These are phyloP conservation scores for Acer saccharum DNA, from an alignment of 345 rosid species.

Conservation along the genomic window DNA sequence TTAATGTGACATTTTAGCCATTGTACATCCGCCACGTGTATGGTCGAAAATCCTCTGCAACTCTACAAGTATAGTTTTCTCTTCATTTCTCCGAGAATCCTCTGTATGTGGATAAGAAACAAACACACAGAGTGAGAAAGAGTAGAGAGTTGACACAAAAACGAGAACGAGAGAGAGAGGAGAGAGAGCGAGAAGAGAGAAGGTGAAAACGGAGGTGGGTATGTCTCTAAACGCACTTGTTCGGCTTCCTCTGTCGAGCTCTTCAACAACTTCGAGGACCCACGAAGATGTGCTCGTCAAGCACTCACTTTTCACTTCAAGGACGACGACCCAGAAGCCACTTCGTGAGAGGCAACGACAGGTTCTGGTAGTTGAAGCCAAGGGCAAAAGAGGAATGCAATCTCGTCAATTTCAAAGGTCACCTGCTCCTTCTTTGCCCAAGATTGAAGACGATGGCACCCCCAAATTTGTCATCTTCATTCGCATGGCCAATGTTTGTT, in stretches of 20 bases:
- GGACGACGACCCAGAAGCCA: constrained; percentile 31
- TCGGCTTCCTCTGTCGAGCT: constrained; percentile 61
- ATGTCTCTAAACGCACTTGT: constrained; percentile 72
- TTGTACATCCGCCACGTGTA: constrained; percentile 34
- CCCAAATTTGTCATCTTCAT: constrained; percentile 90
- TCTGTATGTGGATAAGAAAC: constrained; percentile 35
- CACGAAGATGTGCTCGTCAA: constrained; percentile 54
- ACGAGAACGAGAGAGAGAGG: background rate
- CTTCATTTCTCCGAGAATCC: background rate
- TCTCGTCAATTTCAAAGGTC: constrained; percentile 76
- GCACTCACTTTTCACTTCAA: constrained; percentile 57
- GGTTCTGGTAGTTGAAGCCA: constrained; percentile 67
- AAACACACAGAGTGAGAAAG: background rate
- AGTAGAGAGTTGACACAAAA: too few relatives aligned
- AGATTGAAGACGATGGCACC: constrained; percentile 93
- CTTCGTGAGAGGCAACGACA: constrained; percentile 21
- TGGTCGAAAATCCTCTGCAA: constrained; percentile 15
- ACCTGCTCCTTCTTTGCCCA: constrained; percentile 75
- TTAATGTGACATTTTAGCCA: background rate
- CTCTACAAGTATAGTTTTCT: background rate
- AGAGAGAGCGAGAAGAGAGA: background rate
- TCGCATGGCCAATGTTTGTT: constrained; percentile 81
- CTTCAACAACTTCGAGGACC: constrained; percentile 28
- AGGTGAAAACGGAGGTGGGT: constrained; percentile 55
- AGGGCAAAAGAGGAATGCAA: constrained; percentile 80